These are phyloP conservation scores for Oligophagozyma castellii DNA, from an alignment of 1,139 yeast genomes.

Conservation along the genomic window DNA sequence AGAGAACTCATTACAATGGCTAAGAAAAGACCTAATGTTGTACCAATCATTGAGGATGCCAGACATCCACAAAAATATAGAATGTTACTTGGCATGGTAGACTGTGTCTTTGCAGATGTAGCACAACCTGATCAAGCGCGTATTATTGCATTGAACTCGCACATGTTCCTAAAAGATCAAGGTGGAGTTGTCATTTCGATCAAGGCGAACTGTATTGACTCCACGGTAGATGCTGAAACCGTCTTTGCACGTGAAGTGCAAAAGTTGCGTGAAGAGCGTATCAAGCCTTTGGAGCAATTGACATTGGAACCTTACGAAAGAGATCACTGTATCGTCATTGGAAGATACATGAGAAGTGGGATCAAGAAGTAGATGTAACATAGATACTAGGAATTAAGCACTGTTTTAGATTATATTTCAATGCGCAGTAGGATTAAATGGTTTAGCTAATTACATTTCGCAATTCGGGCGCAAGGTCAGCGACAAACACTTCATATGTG, in stretches of 20 bases:
- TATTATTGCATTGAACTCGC: conserved; percentile 96
- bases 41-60: conserved; percentile 98
- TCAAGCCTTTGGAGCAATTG: conserved; percentile 96
- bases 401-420: too few species aligned
- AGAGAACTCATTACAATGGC: conserved; percentile 99
- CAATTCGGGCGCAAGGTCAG: too few species aligned
- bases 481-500: too few species aligned
- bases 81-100: conserved; percentile 98
- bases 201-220: conserved; percentile 99
- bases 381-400: too few species aligned
- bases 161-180: conserved; percentile 92
- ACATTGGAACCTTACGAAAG: conserved; percentile 99
- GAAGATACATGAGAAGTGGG: conserved; percentile 90
- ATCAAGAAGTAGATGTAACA: conserved; percentile 19
- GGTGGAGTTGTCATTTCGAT: conserved; percentile 97
- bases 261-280: conserved; percentile 96
- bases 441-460: too few species aligned
- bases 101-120: conserved; percentile 96
- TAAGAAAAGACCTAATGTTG: conserved; percentile 98
- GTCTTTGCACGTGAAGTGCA: conserved; percentile 99
- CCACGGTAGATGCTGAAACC: conserved; percentile 98
- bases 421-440: too few species aligned
- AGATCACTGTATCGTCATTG: conserved; percentile 98
- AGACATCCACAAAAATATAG: conserved; percentile 99
- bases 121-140: conserved; percentile 99